Base-by-base conservation (phyloP, 2,329 filamentous ascomycete species). In the Phialocephala subalpina region DNA sequence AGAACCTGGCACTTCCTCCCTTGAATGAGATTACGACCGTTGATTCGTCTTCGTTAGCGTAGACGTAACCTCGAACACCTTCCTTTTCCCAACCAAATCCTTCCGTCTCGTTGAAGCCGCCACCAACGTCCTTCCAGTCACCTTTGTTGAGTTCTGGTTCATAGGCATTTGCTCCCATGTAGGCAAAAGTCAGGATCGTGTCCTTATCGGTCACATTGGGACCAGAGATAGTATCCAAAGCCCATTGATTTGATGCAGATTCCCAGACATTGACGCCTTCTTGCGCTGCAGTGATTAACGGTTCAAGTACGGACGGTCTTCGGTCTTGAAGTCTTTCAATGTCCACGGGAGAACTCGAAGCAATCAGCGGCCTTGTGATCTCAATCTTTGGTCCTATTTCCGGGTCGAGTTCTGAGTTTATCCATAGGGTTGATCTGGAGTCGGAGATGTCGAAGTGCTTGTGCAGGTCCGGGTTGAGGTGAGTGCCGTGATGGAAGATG, bases 61-160 rank as follows among this genome's bases (percentile, higher is more conserved):
- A 97, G 66, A 98, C 89, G 78, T 98, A 94, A 1, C 95, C 95
- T 57, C 95, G 88, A 35, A 97, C 83, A 5, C 95, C 94, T 76
- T 97, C 94, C 33, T 81, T 82, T 77, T 96, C 87, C 95, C 95
- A 97, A 60, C 95, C 95, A 80, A 97, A 97, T 88, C 88, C 92
- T 59, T 88, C 87, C 11, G 92, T 93, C 66, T 92, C 88, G 77
- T 97, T 97, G 81, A 68, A 66, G 12, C 47, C 58, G 7, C 83
- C 83, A 40, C 90, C 88, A 6, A 96, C 88, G 67, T 93, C 92
- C 69, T 92, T 83, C 94, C 94, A 97, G 69, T 96, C 90, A 1
- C 88, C 86, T 58, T 89, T 84, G 16, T 84, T 84, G 1, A 91
- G 89, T 60, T 87, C 85, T 67, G 90, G 82, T 18, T 95, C 90